Evolutionary conservation across 345 rosid species (phyloP).

Genomic region (Bruguiera parviflora): DNA sequence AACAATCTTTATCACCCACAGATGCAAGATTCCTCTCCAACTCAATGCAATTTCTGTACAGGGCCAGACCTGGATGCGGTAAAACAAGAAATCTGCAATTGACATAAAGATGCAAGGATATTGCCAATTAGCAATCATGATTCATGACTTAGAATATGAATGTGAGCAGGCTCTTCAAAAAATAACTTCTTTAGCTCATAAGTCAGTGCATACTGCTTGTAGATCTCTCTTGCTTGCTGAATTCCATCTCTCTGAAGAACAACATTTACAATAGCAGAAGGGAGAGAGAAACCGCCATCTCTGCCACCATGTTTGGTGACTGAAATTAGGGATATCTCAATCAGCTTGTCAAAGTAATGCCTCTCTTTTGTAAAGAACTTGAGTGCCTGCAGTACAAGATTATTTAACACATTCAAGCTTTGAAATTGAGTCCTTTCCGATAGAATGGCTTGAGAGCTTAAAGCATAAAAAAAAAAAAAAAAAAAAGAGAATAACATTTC

Average conservation of each 20-base stretch:
- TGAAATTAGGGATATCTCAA: slow-evolving; percentile 55
- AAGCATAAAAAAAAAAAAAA: no score
- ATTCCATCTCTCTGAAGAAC: slow-evolving; percentile 63
- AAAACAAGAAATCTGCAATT: slow-evolving; percentile 67
- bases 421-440: background rate
- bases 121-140: background rate
- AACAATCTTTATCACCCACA: slow-evolving; percentile 51
- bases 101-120: slow-evolving; percentile 9
- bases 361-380: slow-evolving; percentile 47
- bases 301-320: slow-evolving; percentile 56
- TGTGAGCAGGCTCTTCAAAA: background rate
- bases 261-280: slow-evolving; percentile 54
- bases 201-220: slow-evolving; percentile 50
- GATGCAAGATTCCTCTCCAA: slow-evolving; percentile 66
- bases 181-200: background rate
- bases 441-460: background rate
- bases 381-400: slow-evolving; percentile 54
- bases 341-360: slow-evolving; percentile 59
- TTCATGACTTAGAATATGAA: background rate
- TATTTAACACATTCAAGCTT: background rate
- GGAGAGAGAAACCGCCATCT: slow-evolving; percentile 61
- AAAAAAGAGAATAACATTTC: no score
- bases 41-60: slow-evolving; percentile 69
- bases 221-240: slow-evolving; percentile 55
- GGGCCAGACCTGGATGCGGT: slow-evolving; percentile 69